Evolutionary conservation across 768 basidiomycete genomes (phyloP).

Genomic region (Suillus lakei): DNA sequence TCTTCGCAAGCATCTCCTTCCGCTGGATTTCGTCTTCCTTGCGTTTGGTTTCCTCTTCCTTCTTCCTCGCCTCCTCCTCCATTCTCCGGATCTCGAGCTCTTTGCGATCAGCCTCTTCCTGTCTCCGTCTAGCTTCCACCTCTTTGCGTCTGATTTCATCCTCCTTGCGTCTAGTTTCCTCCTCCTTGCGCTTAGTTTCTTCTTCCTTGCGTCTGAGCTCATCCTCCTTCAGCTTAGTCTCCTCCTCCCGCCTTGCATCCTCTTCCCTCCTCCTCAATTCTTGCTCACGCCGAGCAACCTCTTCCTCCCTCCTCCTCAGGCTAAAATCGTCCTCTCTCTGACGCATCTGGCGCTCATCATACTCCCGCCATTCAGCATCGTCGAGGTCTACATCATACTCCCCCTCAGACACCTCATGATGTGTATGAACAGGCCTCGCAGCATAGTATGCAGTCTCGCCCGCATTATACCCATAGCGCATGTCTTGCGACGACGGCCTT

Average conservation of each 20-base stretch:
- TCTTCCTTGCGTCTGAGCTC: slow-evolving; percentile 27
- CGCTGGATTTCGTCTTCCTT: slow-evolving; percentile 27
- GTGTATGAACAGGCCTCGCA: slow-evolving; percentile 27
- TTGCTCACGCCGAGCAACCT: slow-evolving; percentile 38
- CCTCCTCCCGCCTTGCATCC: slow-evolving; percentile 36
- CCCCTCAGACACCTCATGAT: slow-evolving; percentile 36
- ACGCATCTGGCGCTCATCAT: slow-evolving; percentile 36
- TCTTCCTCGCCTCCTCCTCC: slow-evolving; percentile 27
- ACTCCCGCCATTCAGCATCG: slow-evolving; percentile 33
- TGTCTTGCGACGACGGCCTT: slow-evolving; percentile 36
- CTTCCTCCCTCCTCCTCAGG: slow-evolving; percentile 34
- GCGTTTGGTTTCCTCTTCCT: slow-evolving; percentile 25
- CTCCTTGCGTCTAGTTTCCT: slow-evolving; percentile 36
- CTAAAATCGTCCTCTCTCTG: slow-evolving; percentile 36
- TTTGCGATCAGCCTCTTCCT: slow-evolving; percentile 27
- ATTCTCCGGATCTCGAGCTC: slow-evolving; percentile 26
- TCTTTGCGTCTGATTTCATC: slow-evolving; percentile 23
- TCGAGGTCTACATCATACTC: slow-evolving; percentile 38
- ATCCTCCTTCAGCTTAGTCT: slow-evolving; percentile 23
- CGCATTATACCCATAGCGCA: slow-evolving; percentile 27
- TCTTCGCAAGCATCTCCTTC: slow-evolving; percentile 33
- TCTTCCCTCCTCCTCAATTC: slow-evolving; percentile 40
- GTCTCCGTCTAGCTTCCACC: slow-evolving; percentile 30
- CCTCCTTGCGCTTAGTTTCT: slow-evolving; percentile 28
- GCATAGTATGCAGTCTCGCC: slow-evolving; percentile 21